Conservation (phyloP, 768 basidiomycete genomes). For the Coprinopsis strossmayeri region DNA sequence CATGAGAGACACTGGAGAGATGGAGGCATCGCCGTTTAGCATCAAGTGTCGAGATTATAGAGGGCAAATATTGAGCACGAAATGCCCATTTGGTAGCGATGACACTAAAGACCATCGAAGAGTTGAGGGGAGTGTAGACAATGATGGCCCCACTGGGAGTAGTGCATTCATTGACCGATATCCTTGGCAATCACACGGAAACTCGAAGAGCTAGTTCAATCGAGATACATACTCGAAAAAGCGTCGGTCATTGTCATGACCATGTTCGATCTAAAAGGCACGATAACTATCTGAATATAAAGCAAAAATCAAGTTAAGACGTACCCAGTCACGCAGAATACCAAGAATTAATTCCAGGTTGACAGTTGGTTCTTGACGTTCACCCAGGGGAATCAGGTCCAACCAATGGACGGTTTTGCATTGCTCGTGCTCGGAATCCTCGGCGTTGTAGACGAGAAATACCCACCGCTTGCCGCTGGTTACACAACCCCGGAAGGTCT, state of each 20-base stretch:
- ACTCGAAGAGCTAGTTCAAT: too few relatives aligned
- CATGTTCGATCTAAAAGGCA: slow-evolving; percentile 12
- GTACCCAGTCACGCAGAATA: slow-evolving; percentile 13
- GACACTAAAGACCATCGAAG: too few relatives aligned
- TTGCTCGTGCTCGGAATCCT: too few relatives aligned
- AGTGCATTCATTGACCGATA: too few relatives aligned
- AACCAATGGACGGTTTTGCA: slow-evolving; percentile 11
- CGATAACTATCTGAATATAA: background rate
- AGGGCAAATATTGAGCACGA: too few relatives aligned
- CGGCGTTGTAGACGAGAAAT: slow-evolving; percentile 12
- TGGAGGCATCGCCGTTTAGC: too few relatives aligned
- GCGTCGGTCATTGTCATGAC: slow-evolving; percentile 11
- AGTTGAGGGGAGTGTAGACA: too few relatives aligned
- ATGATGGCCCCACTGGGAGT: too few relatives aligned
- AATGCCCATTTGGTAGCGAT: too few relatives aligned
- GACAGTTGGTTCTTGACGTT: slow-evolving; percentile 7
- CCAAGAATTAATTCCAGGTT: slow-evolving; percentile 14
- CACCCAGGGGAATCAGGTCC: slow-evolving; percentile 13
- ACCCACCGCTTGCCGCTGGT: slow-evolving; percentile 13
- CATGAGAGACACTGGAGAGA: too few relatives aligned
- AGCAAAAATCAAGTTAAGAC: slow-evolving; percentile 9
- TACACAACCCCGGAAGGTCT: slow-evolving; percentile 14
- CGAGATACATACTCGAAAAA: slow-evolving; percentile 11
- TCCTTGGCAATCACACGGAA: too few relatives aligned
- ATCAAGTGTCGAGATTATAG: too few relatives aligned